Percentiles rank a stretch among this genome's conserved stretches.
Evolutionary conservation across 352 stramenopile species (phyloP).

Genomic region (Saprolegnia diclina): DNA sequence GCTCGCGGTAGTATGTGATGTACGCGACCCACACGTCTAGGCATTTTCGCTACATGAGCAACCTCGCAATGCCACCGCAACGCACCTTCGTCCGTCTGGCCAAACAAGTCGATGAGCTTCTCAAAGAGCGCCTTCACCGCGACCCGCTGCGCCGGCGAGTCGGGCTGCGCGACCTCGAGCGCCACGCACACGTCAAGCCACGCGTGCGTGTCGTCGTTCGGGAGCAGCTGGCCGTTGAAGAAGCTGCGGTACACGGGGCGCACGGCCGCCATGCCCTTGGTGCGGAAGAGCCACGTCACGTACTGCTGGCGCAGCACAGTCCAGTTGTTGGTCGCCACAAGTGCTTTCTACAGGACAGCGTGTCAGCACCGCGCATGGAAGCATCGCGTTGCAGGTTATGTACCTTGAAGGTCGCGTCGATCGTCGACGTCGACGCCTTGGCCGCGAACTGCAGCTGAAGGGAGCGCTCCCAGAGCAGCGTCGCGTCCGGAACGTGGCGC

Average conservation of each 20-base stretch:
- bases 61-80: background rate
- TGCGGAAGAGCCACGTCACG: slow-evolving; percentile 46
- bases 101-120: slow-evolving; percentile 77
- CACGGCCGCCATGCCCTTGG: slow-evolving; percentile 37
- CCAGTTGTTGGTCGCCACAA: slow-evolving; percentile 48
- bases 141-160: slow-evolving; percentile 32
- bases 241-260: slow-evolving; percentile 63
- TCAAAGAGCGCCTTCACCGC: slow-evolving; percentile 68
- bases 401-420: slow-evolving; percentile 12
- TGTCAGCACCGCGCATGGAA: background rate
- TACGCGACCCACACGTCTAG: slow-evolving; percentile 56
- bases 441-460: slow-evolving; percentile 32
- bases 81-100: slow-evolving; percentile 41
- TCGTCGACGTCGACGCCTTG: background rate
- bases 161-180: slow-evolving; percentile 46
- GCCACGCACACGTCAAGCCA: slow-evolving; percentile 68
- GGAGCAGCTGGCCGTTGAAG: slow-evolving; percentile 61
- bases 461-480: slow-evolving; percentile 40
- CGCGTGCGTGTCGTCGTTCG: slow-evolving; percentile 45
- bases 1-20: slow-evolving; percentile 50
- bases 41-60: background rate
- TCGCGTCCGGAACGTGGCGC: slow-evolving; percentile 3
- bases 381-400: background rate
- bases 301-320: slow-evolving; percentile 54
- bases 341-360: slow-evolving; percentile 36